Evolutionary conservation across 352 stramenopile species (phyloP), one percentile per base, ranked within the genome.

Genomic region (Pythium phragmiticola): DNA sequence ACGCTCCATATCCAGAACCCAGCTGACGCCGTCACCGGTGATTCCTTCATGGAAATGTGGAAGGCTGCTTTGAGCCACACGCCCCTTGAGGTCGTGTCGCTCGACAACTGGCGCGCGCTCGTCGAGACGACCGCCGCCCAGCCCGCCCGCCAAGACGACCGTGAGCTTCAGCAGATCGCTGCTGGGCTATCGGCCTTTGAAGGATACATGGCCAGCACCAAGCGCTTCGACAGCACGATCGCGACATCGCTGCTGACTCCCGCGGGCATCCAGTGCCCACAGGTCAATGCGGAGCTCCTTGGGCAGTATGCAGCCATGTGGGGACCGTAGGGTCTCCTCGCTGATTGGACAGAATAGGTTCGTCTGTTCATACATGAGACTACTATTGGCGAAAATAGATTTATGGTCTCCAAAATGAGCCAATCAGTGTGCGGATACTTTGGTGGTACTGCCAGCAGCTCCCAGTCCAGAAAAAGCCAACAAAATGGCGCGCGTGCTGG

Each of bases 1-100:
- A 88, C 82, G 55, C 71, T 92, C 52, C 82, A 90, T 70, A 89
- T 92, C 55, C 82, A 92, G 65, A 92, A 88, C 70, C 66, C 76
- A 0, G 63, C 66, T 11, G 64, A 60, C 1, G 75, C 80, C 0
- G 62, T 87, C 14, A 57, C 68, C 33, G 82, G 80, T 13, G 72
- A 82, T 37, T 58, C 46, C 14, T 92, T 92, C 68, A 77, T 89
- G 37, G 37, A 65, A 21, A 65, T 77, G 36, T 80, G 86, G 51
- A 63, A 57, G 47, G 59, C 60, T 14, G 74, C 73, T 3, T 61
- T 75, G 3, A 12, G 53, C 58, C 14, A 42, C 48, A 19, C 53
- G 51, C 48, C 48, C 60, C 66, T 45, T 41, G 48, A 37, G 46
- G 54, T 42, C 19, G 45, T 63, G 37, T 45, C 37, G 75, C 50